Conservation (phyloP, 371 early-diverging fungal genomes). For the Apophysomyces elegans region DNA sequence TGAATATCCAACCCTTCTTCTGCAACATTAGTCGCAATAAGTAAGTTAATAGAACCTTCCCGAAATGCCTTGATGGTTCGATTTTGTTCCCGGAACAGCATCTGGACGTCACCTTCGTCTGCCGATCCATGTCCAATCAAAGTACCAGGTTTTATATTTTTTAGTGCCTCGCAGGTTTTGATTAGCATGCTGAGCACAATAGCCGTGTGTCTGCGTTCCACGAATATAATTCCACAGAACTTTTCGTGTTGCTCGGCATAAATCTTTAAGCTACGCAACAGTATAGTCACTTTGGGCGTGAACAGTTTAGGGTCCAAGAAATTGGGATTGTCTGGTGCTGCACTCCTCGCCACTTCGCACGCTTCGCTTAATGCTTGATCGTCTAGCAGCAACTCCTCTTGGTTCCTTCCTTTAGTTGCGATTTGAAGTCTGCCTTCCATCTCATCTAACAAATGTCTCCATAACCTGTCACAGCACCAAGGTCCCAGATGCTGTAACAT, state of each 20-base stretch:
- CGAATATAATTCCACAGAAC: constrained; percentile 89
- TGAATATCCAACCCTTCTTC: constrained; percentile 98
- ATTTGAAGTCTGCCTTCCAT: constrained; percentile 28
- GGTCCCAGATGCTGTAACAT: constrained; percentile 62
- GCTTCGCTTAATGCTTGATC: constrained; percentile 36
- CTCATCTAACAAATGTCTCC: constrained; percentile 45
- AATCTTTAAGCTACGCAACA: constrained; percentile 59
- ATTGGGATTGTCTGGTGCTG: constrained; percentile 36
- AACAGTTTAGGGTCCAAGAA: constrained; percentile 32
- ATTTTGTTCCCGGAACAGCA: constrained; percentile 69
- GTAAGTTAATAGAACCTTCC: constrained; percentile 67
- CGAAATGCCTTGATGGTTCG: constrained; percentile 71
- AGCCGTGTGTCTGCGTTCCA: constrained; percentile 75
- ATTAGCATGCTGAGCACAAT: constrained; percentile 63
- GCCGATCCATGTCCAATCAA: constrained; percentile 74
- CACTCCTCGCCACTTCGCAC: constrained; percentile 18
- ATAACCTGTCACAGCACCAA: constrained; percentile 68
- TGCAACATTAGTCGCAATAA: constrained; percentile 94
- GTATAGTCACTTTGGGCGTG: constrained; percentile 62
- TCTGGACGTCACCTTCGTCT: constrained; percentile 57
- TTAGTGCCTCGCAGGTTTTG: constrained; percentile 38
- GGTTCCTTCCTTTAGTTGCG: constrained; percentile 22
- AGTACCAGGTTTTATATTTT: constrained; percentile 49
- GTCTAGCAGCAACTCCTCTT: constrained; percentile 31
- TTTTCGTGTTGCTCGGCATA: constrained; percentile 30